Percentiles rank a stretch among this genome's conserved stretches.
These are phyloP conservation scores for Acacia concinna DNA, from an alignment of 331 rosid species.

Conservation along the genomic window DNA sequence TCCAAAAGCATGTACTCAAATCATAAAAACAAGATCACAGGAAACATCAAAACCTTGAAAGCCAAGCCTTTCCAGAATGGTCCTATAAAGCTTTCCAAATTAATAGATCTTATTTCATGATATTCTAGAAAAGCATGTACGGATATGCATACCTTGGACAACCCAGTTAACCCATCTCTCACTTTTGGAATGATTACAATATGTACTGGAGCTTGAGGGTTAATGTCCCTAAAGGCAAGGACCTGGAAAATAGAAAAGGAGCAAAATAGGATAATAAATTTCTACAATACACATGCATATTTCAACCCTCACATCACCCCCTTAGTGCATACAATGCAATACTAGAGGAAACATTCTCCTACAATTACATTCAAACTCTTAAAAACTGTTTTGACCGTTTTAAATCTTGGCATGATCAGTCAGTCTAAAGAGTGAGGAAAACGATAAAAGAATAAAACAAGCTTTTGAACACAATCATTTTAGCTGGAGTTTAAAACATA, in stretches of 20 bases:
- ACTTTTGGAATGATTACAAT: conserved; percentile 83
- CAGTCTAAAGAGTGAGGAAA: neutral
- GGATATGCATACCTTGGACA: conserved; percentile 63
- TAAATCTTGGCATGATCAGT: conserved; percentile 1
- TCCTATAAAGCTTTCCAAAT: neutral
- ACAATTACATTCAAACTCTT: neutral
- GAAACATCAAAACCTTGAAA: neutral
- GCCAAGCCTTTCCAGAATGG: neutral
- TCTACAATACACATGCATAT: neutral
- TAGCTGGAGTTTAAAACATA: neutral
- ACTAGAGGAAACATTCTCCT: neutral
- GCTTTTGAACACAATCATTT: neutral
- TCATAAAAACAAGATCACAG: conserved; percentile 5
- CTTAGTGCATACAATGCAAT: neutral
- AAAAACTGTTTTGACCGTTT: neutral
- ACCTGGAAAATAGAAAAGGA: conserved; percentile 48
- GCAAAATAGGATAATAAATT: conserved; percentile 10
- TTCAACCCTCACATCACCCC: neutral
- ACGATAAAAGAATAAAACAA: neutral
- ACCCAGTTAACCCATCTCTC: conserved; percentile 80
- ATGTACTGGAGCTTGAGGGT: conserved; percentile 92
- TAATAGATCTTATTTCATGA: neutral
- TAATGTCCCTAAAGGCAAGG: conserved; percentile 89
- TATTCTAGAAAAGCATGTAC: neutral
- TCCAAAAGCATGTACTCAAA: conserved; percentile 7